Evolutionary conservation across 2,329 filamentous ascomycete species (phyloP).

Genomic region (Verticillium klebahnii): DNA sequence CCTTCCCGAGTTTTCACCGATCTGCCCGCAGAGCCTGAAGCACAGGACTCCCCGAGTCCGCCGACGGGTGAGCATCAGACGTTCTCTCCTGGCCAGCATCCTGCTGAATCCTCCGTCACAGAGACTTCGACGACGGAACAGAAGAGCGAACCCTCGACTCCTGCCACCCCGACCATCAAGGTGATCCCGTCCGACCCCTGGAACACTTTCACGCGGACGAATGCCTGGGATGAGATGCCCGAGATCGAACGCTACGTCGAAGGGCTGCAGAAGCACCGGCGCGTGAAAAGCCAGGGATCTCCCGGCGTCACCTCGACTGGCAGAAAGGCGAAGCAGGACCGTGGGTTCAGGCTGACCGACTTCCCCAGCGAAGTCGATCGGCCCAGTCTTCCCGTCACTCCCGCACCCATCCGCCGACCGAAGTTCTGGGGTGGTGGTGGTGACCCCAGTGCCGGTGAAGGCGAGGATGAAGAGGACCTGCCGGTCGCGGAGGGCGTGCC

Average conservation of each 20-base stretch:
- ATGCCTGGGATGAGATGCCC: conserved; percentile 90
- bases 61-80: conserved; percentile 19
- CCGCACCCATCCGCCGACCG: conserved; percentile 68
- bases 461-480: conserved; percentile 54
- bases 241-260: conserved; percentile 87
- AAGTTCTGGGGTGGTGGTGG: conserved; percentile 59
- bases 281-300: conserved; percentile 25
- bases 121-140: conserved; percentile 23
- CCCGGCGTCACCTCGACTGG: conserved; percentile 17
- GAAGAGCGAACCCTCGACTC: conserved; percentile 39
- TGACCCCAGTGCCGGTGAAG: conserved; percentile 34
- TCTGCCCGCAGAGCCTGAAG: conserved; percentile 1
- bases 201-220: conserved; percentile 69
- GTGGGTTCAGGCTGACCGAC: conserved; percentile 70
- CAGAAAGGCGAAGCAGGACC: conserved; percentile 19
- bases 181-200: conserved; percentile 56
- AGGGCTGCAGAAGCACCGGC: conserved; percentile 59
- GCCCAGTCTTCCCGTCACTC: conserved; percentile 86
- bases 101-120: conserved; percentile 28
- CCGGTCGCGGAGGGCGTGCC: conserved; percentile 80
- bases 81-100: conserved; percentile 13
- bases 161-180: conserved; percentile 43
- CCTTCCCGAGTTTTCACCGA: conserved; percentile 58
- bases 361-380: conserved; percentile 80
- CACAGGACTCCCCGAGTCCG: conserved; percentile 21